Conservation (phyloP, 2,329 filamentous ascomycete species). For the Epichloe sibirici region DNA sequence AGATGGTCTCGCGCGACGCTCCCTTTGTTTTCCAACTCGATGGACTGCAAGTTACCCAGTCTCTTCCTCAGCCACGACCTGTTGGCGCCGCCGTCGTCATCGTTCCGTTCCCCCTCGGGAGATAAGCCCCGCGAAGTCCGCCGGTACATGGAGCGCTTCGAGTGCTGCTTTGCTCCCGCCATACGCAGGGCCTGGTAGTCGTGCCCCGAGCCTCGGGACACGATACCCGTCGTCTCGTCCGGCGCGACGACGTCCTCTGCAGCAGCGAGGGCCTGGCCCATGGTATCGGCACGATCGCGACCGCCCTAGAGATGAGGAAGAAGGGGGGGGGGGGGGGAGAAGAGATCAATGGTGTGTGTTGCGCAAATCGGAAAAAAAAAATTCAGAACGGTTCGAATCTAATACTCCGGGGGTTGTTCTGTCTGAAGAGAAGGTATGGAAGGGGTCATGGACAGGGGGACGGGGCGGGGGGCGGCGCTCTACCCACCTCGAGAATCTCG, state of each 20-base stretch:
- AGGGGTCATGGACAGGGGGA: neutral
- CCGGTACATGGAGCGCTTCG: slow-evolving; percentile 9
- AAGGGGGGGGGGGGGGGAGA: neutral
- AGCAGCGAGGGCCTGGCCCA: slow-evolving; percentile 17
- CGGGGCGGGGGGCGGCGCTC: no score
- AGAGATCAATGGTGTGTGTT: neutral
- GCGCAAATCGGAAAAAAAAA: no score
- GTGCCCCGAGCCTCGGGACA: slow-evolving; percentile 21
- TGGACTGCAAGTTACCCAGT: slow-evolving; percentile 37
- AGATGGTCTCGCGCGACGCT: slow-evolving; percentile 74
- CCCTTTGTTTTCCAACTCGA: slow-evolving; percentile 78
- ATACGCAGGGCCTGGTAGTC: slow-evolving; percentile 28
- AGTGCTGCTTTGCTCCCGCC: slow-evolving; percentile 7
- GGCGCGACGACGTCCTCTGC: slow-evolving; percentile 11
- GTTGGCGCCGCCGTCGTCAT: slow-evolving; percentile 12
- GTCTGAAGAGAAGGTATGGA: no score
- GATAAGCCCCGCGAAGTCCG: slow-evolving; percentile 8
- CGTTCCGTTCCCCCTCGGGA: slow-evolving; percentile 1
- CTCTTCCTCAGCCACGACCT: slow-evolving; percentile 39
- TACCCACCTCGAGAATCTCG: slow-evolving; percentile 34
- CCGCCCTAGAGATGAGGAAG: slow-evolving; percentile 20
- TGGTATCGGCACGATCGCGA: slow-evolving; percentile 29
- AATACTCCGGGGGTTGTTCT: no score
- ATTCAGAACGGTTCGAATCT: no score
- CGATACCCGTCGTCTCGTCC: slow-evolving; percentile 32